Conservation (phyloP, 2,329 filamentous ascomycete genomes). For the Thielaviopsis ethacetica region DNA sequence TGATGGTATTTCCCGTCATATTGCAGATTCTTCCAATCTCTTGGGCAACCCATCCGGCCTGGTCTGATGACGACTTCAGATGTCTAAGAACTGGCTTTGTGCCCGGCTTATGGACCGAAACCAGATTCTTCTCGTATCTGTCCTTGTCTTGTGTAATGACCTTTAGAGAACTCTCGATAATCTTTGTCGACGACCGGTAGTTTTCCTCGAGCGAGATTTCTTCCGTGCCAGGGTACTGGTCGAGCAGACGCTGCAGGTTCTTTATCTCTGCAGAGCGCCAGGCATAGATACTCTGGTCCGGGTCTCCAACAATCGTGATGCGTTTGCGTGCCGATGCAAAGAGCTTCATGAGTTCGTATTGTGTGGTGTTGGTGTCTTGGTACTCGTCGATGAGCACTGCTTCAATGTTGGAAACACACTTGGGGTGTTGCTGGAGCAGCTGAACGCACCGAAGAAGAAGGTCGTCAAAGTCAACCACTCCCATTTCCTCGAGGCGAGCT, state of each 20-base stretch:
- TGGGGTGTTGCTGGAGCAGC: conserved; percentile 54
- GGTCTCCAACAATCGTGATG: conserved; percentile 93
- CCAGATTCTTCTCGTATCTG: conserved; percentile 62
- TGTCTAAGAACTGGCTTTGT: conserved; percentile 66
- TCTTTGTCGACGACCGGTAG: conserved; percentile 78
- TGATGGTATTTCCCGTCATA: conserved; percentile 58
- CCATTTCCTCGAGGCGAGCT: conserved; percentile 53
- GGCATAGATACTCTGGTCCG: conserved; percentile 95
- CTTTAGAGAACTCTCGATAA: conserved; percentile 61
- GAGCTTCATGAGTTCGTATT: conserved; percentile 86
- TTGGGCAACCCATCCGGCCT: conserved; percentile 76
- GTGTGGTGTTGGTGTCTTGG: conserved; percentile 88
- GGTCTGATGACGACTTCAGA: conserved; percentile 50
- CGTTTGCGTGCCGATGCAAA: conserved; percentile 55
- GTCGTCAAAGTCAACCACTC: conserved; percentile 88
- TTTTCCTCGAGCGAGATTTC: conserved; percentile 84
- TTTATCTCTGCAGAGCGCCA: conserved; percentile 87
- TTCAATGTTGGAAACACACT: conserved; percentile 78
- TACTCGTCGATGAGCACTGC: conserved; percentile 93
- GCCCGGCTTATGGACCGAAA: conserved; percentile 66
- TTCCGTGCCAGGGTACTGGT: conserved; percentile 59
- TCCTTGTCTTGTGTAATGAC: conserved; percentile 82
- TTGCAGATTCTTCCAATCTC: conserved; percentile 59
- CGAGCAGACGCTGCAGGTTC: conserved; percentile 66
- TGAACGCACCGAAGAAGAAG: conserved; percentile 70